Evolutionary conservation across 1,284 basidiomycete species (phyloP), one percentile per base, ranked within the genome.

Genomic region (Apiotrichum sp.): DNA sequence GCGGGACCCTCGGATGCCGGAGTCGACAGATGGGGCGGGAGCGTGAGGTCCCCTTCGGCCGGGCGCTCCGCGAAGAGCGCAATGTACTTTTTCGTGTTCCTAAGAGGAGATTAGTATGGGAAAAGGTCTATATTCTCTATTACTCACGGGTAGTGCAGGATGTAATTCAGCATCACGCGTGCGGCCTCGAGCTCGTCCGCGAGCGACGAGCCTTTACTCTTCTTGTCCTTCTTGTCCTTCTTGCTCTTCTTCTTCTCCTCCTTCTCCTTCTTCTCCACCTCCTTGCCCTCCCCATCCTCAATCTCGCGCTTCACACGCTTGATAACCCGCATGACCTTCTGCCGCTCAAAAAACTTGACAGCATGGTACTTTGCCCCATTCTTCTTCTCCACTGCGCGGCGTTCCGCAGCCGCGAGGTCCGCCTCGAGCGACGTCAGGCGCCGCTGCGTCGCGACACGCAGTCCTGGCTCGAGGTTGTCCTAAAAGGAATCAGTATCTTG

Each of bases 271-370:
- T 8, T 38, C 36, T 38, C 36, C 7, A 7, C 13, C 36, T 38
- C 36, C 57, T 69, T n/a, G 41, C n/a, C 47, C 48, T 42, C 48
- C 6, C 16, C 16, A 34, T 65, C 74, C 67, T 8, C 85, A 62
- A 65, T 77, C 77, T 64, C 63, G 78, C 83, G 71, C 83, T 85
- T 43, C 72, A 76, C 69, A 84, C 73, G 85, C 47, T 80, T 82
- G 55, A 93, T 81, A 68, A 85, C 86, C 31, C 90, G 82, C 6
- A 80, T 66, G 9, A 91, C 81, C 69, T 93, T 93, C 76, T 88
- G 84, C 46, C 88, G 83, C 74, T 93, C 89, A 62, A 93, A 93
- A 77, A 93, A 93, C 73, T 90, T 93, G 67, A 90, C 71, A 75
- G 84, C 88, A 66, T 91, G 90, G 72, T 93, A 93, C 62, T 82